Evolutionary conservation across 441 rosid species (phyloP).

Genomic region (Isatis lusitanica): DNA sequence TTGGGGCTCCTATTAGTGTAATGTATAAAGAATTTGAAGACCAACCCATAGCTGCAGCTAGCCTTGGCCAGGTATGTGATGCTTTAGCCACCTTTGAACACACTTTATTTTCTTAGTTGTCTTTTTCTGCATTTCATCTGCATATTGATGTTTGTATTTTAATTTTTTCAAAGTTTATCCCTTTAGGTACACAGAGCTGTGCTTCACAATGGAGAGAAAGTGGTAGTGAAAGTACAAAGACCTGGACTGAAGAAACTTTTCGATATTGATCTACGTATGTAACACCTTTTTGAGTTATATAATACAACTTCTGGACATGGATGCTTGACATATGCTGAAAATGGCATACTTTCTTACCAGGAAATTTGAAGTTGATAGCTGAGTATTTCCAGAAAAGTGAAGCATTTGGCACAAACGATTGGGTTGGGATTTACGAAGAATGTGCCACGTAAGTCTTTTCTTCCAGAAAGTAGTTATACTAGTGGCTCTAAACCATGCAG

Average conservation of each 20-base stretch:
- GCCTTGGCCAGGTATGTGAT: conserved; percentile 95
- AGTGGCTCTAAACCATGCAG: not conserved
- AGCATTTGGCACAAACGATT: conserved; percentile 77
- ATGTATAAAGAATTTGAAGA: conserved; percentile 87
- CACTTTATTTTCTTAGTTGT: not conserved
- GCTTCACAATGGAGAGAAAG: conserved; percentile 86
- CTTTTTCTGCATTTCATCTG: conserved; percentile 9
- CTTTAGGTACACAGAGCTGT: conserved; percentile 88
- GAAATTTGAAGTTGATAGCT: conserved; percentile 79
- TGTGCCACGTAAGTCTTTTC: conserved; percentile 68
- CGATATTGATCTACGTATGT: conserved; percentile 81
- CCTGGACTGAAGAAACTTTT: conserved; percentile 94
- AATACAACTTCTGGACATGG: not conserved
- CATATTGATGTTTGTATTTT: conserved; percentile 35
- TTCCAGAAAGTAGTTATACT: not conserved
- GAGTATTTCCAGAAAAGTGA: conserved; percentile 91
- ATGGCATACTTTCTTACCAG: conserved; percentile 41
- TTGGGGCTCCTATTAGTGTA: conserved; percentile 71
- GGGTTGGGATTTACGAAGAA: conserved; percentile 93
- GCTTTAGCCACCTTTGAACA: conserved; percentile 1
- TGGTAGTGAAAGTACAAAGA: conserved; percentile 89
- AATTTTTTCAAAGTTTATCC: conserved; percentile 25
- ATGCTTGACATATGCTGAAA: conserved; percentile 8
- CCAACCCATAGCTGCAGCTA: conserved; percentile 96
- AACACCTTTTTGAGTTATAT: conserved; percentile 15